Percentiles rank a stretch among this genome's conserved stretches.
Evolutionary conservation across 176 grass and related monocot genomes (phyloP).

Genomic region (Bolboschoenus planiculmis): DNA sequence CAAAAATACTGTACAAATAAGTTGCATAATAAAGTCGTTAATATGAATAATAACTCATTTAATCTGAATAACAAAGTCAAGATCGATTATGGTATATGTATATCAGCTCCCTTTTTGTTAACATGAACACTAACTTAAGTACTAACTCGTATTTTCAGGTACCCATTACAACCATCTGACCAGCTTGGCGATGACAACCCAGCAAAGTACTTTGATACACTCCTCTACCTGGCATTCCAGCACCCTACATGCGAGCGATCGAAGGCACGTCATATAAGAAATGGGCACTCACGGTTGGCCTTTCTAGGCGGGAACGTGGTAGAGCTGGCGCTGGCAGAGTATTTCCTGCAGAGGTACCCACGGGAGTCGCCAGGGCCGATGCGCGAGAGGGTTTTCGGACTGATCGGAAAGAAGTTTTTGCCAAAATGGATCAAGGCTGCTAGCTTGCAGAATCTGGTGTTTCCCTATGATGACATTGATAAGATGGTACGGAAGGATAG

Average conservation of each 20-base stretch:
- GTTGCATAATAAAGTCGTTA: too few relatives aligned
- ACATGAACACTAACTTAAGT: background rate
- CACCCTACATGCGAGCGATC: constrained; percentile 62
- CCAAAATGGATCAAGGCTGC: constrained; percentile 82
- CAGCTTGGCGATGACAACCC: constrained; percentile 75
- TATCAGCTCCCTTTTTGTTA: too few relatives aligned
- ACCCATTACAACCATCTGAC: constrained; percentile 79
- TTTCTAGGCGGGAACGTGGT: constrained; percentile 87
- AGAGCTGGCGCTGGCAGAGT: constrained; percentile 81
- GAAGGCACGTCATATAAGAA: constrained; percentile 60
- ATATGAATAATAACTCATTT: too few relatives aligned
- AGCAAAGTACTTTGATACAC: constrained; percentile 79
- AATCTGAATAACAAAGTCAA: too few relatives aligned
- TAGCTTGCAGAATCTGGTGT: constrained; percentile 95
- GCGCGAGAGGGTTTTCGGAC: constrained; percentile 77
- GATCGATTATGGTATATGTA: too few relatives aligned
- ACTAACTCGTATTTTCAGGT: constrained; percentile 20
- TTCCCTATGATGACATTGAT: constrained; percentile 91
- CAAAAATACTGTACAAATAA: too few relatives aligned
- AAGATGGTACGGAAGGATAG: constrained; percentile 83
- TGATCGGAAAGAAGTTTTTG: constrained; percentile 73
- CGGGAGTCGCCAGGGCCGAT: constrained; percentile 85
- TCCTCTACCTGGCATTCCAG: constrained; percentile 94
- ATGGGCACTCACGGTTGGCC: constrained; percentile 82
- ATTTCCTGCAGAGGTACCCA: constrained; percentile 91